Base-by-base conservation (phyloP, 2,329 filamentous ascomycete species). In the Penicillium expansum region DNA sequence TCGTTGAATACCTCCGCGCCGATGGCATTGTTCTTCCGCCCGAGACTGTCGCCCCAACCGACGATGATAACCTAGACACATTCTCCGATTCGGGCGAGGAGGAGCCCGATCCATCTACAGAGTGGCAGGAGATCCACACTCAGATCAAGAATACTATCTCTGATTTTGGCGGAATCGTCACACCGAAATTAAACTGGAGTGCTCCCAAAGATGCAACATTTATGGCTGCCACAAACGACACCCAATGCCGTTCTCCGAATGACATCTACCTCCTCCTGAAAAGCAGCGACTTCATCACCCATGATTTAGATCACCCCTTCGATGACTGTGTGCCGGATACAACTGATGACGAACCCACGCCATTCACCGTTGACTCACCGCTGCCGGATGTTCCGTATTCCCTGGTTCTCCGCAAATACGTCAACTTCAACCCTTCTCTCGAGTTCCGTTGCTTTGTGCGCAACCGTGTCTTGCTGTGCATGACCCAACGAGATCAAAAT, bases 371-470 rank as follows among this genome's bases (percentile, higher is more conserved):
- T n/a, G 58, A 63, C 10, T 52, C 60, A 20, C 48, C 61, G 10
- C 52, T 67, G 11, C 67, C 74, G 4, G 68, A 76, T 3, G 89
- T 94, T 62, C 82, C 84, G 5, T 94, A 92, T 53, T 82, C 92
- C 56, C 85, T 99, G 1, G 88, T 97, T 3, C 83, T 99, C 10
- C 86, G 94, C 33, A 91, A 95, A 71, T 93, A 90, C 76, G 90
- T 96, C 75, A 87, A 87, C 61, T 86, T 94, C 53, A 94, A 97
- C 71, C 91, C 92, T 0, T 89, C 91, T 0, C 85, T 97, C 57
- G 94, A 99, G 73, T 99, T 99, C 75, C 85, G 94, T 24, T 97
- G 92, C 72, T 99, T 97, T 69, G 94, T 97, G 38, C 90, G 93
- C 67, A 82, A 92, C 56, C 82, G 91, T 11, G 85, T 84, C 52